Percentiles rank a stretch among this genome's conserved stretches.
These are phyloP conservation scores for Solidago caesia DNA, from an alignment of 129 eudicot genomes.

Conservation along the genomic window DNA sequence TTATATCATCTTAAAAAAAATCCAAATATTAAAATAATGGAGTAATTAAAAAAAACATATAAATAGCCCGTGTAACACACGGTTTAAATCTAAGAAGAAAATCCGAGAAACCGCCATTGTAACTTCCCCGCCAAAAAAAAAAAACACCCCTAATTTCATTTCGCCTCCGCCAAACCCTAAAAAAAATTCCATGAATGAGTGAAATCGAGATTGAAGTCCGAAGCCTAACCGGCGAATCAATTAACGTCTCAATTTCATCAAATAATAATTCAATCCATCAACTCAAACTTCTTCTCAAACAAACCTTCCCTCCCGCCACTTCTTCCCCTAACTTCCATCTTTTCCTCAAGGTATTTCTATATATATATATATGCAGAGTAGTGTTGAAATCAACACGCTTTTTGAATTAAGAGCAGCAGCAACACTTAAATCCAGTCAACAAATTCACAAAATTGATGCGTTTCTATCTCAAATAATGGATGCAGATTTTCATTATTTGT, in stretches of 20 bases:
- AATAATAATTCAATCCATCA: constrained; percentile 48
- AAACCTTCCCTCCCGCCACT: constrained; percentile 55
- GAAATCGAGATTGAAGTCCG: constrained; percentile 56
- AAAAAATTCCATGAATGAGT: constrained; percentile 11
- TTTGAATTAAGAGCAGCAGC: no score
- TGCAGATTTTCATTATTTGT: no score
- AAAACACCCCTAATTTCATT: background rate
- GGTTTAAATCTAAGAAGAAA: no score
- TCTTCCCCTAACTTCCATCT: constrained; percentile 68
- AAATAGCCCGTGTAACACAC: no score
- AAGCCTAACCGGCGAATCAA: constrained; percentile 64
- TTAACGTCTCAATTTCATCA: constrained; percentile 43
- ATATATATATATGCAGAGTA: no score
- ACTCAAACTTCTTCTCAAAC: constrained; percentile 59
- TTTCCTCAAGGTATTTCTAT: constrained; percentile 47
- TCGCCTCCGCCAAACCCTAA: constrained; percentile 10
- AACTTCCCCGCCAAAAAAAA: constrained; percentile 8
- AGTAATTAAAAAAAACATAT: no score
- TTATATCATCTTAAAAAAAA: no score
- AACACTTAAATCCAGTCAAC: no score
- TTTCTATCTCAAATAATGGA: background rate
- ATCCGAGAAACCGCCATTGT: no score
- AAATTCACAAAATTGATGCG: background rate
- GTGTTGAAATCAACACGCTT: no score
- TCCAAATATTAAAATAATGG: no score